These are phyloP conservation scores for Metarhizium album DNA, from an alignment of 2,329 filamentous ascomycete species.

Conservation along the genomic window DNA sequence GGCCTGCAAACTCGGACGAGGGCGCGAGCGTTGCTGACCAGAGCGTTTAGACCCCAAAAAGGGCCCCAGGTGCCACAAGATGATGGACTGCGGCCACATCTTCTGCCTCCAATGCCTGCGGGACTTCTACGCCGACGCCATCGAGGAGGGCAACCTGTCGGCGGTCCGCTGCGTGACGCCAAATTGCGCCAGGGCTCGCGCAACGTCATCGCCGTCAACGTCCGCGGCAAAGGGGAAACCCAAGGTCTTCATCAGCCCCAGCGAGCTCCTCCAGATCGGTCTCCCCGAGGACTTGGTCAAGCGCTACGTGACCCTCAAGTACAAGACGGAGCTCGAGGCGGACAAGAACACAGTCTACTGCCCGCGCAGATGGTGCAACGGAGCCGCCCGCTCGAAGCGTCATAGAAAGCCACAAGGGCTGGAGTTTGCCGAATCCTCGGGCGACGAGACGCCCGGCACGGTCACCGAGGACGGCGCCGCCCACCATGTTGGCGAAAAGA, in stretches of 20 bases:
- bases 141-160: conserved; percentile 71
- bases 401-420: conserved; percentile 61
- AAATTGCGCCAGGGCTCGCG: conserved; percentile 59
- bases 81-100: conserved; percentile 78
- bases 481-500: conserved; percentile 10
- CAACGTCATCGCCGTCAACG: conserved; percentile 13
- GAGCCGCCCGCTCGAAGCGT: conserved; percentile 66
- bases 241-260: conserved; percentile 64
- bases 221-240: conserved; percentile 31
- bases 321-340: conserved; percentile 84
- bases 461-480: conserved; percentile 33
- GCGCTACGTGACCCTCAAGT: conserved; percentile 80
- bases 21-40: neutral
- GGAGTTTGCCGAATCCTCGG: conserved; percentile 44
- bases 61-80: conserved; percentile 66
- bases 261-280: conserved; percentile 71
- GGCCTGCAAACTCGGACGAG: neutral
- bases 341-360: conserved; percentile 91
- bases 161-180: conserved; percentile 72
- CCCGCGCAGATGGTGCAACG: conserved; percentile 84
- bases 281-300: conserved; percentile 62
- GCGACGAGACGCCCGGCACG: conserved; percentile 38
- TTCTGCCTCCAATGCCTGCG: conserved; percentile 84
- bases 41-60: conserved; percentile 71
- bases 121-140: conserved; percentile 83